Evolutionary conservation across 371 early-diverging fungal genomes (phyloP).

Genomic region (Mortierella sp.): DNA sequence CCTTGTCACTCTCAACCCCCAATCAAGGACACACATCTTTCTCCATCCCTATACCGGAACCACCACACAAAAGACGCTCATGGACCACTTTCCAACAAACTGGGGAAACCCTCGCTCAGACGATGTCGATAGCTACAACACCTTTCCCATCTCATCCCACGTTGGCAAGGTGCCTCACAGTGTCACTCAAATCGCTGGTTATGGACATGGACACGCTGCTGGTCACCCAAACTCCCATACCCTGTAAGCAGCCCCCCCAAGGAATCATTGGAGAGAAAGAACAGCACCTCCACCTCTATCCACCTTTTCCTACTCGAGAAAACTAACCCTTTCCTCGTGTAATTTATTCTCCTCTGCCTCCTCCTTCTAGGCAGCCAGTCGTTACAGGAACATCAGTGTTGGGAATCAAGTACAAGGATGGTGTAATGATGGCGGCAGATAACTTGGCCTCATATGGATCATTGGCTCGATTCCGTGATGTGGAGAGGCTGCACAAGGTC

Average conservation of each 20-base stretch:
- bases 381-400: constrained; percentile 98
- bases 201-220: constrained; percentile 33
- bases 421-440: constrained; percentile 98
- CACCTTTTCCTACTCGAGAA: no score
- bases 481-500: constrained; percentile 85
- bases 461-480: constrained; percentile 93
- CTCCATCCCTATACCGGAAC: neutral
- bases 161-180: constrained; percentile 43
- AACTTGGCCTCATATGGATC: constrained; percentile 97
- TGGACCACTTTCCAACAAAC: constrained; percentile 85
- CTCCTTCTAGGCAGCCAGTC: constrained; percentile 82
- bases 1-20: neutral
- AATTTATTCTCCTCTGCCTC: neutral
- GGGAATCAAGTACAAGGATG: constrained; percentile 96
- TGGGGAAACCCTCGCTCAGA: constrained; percentile 86
- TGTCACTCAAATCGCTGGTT: constrained; percentile 49
- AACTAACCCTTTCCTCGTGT: neutral
- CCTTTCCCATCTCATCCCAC: constrained; percentile 63
- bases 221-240: constrained; percentile 70
- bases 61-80: constrained; percentile 31
- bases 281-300: neutral
- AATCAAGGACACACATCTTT: neutral
- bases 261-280: no score
- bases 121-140: constrained; percentile 67
- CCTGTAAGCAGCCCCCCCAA: constrained; percentile 64